Conservation (phyloP, 768 basidiomycete genomes). For the Termitomyces sp. region DNA sequence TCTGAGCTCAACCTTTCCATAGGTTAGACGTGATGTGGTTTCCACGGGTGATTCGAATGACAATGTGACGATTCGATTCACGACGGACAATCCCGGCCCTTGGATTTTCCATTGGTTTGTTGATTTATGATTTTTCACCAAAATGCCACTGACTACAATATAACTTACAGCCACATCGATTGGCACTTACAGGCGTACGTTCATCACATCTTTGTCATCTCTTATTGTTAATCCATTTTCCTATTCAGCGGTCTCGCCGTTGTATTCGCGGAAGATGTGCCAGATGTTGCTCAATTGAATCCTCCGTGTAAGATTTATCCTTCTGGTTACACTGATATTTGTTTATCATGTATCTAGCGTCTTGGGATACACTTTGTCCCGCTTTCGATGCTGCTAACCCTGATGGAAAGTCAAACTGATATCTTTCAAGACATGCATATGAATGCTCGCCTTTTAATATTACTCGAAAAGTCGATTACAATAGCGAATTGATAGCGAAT, state of each 20-base stretch:
- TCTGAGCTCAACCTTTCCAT: not conserved
- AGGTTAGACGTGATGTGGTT: constrained; percentile 31
- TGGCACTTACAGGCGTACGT: constrained; percentile 44
- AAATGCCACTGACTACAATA: not conserved
- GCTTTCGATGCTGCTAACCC: constrained; percentile 18
- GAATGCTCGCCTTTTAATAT: too few relatives aligned
- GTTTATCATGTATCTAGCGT: constrained; percentile 13
- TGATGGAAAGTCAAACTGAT: not conserved
- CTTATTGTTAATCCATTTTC: not conserved
- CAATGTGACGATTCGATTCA: constrained; percentile 48
- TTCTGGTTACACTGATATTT: not conserved
- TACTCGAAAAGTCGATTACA: too few relatives aligned
- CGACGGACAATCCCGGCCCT: constrained; percentile 50
- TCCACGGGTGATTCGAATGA: constrained; percentile 30
- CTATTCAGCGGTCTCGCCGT: constrained; percentile 35
- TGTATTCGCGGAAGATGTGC: constrained; percentile 37
- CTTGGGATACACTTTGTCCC: constrained; percentile 38
- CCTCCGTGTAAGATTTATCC: constrained; percentile 3
- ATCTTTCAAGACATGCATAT: too few relatives aligned
- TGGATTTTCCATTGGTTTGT: constrained; percentile 50
- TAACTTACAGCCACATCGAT: constrained; percentile 43
- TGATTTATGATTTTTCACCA: not conserved
- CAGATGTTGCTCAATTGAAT: not conserved
- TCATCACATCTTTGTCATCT: not conserved
- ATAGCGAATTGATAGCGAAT: too few relatives aligned